Percentiles rank a stretch among this genome's conserved stretches.
These are phyloP conservation scores for Catharanthus roseus DNA, from an alignment of 257 asterid species.

Conservation along the genomic window DNA sequence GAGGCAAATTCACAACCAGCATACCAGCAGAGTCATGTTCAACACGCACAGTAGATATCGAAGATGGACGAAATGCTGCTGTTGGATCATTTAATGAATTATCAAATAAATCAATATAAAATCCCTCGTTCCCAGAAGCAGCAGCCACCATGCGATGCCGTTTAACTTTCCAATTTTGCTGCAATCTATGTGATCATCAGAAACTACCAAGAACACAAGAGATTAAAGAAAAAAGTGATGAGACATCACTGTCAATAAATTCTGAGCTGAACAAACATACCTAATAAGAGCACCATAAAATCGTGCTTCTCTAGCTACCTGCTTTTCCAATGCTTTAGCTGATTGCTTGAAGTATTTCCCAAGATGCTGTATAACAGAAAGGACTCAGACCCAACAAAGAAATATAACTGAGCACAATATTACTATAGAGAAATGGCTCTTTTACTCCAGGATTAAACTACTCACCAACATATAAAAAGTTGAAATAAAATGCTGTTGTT, in stretches of 20 bases:
- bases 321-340: slow-evolving; percentile 80
- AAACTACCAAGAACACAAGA: slow-evolving; percentile 8
- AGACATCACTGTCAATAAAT: background rate
- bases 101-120: slow-evolving; percentile 85
- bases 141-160: slow-evolving; percentile 85
- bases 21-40: slow-evolving; percentile 95
- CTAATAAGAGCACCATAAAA: slow-evolving; percentile 98
- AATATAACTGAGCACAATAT: background rate
- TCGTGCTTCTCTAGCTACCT: slow-evolving; percentile 84
- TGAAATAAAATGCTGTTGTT: background rate
- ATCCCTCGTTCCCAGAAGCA: slow-evolving; percentile 95
- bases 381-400: background rate
- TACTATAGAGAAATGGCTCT: background rate
- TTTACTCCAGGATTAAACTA: background rate
- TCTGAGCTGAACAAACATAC: slow-evolving; percentile 27
- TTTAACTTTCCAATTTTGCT: slow-evolving; percentile 96
- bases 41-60: slow-evolving; percentile 66
- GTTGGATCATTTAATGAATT: slow-evolving; percentile 71
- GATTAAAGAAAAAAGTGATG: background rate
- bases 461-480: background rate
- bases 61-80: slow-evolving; percentile 67
- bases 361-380: slow-evolving; percentile 53
- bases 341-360: slow-evolving; percentile 97
- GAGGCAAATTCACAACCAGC: slow-evolving; percentile 85
- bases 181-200: slow-evolving; percentile 56